Base-by-base conservation (phyloP, 2,329 filamentous ascomycete genomes). In the Colletotrichum spaethianum region DNA sequence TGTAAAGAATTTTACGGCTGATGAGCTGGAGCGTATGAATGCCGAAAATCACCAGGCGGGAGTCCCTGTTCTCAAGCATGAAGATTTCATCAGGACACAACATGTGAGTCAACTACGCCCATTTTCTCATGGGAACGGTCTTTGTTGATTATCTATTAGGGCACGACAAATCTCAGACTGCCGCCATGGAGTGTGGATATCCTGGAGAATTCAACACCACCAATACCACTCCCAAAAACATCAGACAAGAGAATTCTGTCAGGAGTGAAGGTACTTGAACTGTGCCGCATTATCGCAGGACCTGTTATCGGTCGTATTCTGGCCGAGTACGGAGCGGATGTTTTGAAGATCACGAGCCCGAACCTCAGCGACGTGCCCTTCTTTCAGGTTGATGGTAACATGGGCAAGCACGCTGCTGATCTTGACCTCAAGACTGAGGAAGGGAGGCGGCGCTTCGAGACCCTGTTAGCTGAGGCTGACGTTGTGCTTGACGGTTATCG, bases 221-320 rank as follows among this genome's bases (percentile, higher is more conserved):
- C 86, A 9, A 79, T 81, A 3, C 83, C 83, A 8, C 76, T 90
- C 63, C 70, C 77, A 14, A 52, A 67, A 4, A 74, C 28, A 1
- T 57, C 74, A 3, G 71, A 75, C 2, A 74, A 67, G 8, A 80
- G 81, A 14, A 80, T 83, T 75, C 76, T 90, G 83, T 71, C 85
- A 77, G 93, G 93, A 0, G 86, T 94, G 79, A 92, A 92, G 74
- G 92, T 95, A 7, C 86, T 95, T 6, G 93, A 95, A 78, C 83
- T 95, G 38, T 93, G 92, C 77, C 90, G 93, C 50, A 91, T 94
- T 76, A 94, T 95, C 74, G 93, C 93, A 4, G 93, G 92, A 0
- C 93, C 93, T n/a, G 89, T 91, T 5, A 91, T 94, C 75, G 90
- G 90, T 3, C 89, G 92, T 38, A 91, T 91, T 1, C 86, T 95